phyloP scores from a whole-genome alignment of 192 early-diverging fungal genomes.

The Diversispora epigaea region DNA sequence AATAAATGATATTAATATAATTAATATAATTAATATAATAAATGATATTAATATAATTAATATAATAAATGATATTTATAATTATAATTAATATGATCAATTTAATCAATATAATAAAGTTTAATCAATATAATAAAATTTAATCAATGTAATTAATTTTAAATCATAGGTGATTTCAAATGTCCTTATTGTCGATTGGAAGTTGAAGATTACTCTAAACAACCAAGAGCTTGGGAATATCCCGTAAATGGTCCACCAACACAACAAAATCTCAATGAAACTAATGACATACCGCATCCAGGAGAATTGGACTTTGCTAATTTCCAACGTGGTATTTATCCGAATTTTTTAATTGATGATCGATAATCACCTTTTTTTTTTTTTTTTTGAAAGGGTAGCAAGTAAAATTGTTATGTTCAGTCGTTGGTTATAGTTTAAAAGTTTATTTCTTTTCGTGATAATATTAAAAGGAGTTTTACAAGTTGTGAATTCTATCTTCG shows the following conservation, averaged over 20 bases:
- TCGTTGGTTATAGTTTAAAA: background rate
- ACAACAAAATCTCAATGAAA: background rate
- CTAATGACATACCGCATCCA: slow-evolving; percentile 10
- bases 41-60: too few species aligned
- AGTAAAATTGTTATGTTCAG: background rate
- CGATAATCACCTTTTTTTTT: background rate
- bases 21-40: too few species aligned
- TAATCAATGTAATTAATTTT: background rate
- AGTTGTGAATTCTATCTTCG: slow-evolving; percentile 13
- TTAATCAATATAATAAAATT: too few species aligned
- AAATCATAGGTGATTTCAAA: slow-evolving; percentile 16
- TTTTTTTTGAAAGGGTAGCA: background rate
- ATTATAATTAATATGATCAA: too few species aligned
- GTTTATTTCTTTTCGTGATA: too few species aligned
- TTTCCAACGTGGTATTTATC: slow-evolving; percentile 20
- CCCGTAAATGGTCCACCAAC: slow-evolving; percentile 1
- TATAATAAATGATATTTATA: too few species aligned
- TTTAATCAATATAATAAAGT: too few species aligned
- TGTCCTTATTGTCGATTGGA: slow-evolving; percentile 21
- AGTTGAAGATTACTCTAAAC: background rate
- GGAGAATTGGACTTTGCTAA: slow-evolving; percentile 22
- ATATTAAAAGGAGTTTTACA: slow-evolving; percentile 11
- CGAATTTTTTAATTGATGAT: background rate
- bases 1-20: background rate
- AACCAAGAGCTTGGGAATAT: slow-evolving; percentile 19